Conservation (phyloP, 2,329 filamentous ascomycete species). For the Ilyonectria sp. region DNA sequence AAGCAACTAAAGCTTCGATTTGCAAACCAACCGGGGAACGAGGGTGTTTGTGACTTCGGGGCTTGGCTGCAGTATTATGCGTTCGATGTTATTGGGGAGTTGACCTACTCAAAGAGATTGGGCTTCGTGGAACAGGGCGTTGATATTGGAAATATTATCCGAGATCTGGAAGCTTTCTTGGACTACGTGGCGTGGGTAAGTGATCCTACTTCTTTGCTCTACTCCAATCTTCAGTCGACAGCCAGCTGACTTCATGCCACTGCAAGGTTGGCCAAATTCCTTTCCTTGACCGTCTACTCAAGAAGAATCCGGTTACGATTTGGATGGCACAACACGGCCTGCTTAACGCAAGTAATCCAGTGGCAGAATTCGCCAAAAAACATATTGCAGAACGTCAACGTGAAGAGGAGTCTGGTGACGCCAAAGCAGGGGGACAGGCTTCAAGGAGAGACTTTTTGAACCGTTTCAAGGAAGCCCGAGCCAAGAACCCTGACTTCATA, state of each 20-base stretch:
- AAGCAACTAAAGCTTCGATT: constrained; percentile 31
- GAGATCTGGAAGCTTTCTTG: constrained; percentile 74
- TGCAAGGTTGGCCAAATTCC: constrained; percentile 79
- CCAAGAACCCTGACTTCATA: constrained; percentile 79
- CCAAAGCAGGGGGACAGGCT: constrained; percentile 43
- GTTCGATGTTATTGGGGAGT: constrained; percentile 84
- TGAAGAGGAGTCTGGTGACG: constrained; percentile 50
- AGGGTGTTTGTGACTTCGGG: constrained; percentile 66
- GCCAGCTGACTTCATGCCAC: not conserved
- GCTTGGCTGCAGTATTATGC: constrained; percentile 56
- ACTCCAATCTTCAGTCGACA: not conserved
- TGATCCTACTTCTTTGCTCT: not conserved
- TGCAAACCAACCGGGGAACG: not conserved
- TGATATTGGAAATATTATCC: constrained; percentile 81
- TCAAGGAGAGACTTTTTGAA: constrained; percentile 70
- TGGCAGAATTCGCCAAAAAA: constrained; percentile 66
- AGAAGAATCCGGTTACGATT: not conserved
- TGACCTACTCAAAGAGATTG: constrained; percentile 81
- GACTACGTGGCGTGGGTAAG: constrained; percentile 77
- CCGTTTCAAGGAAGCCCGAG: constrained; percentile 78
- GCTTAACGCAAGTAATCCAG: constrained; percentile 73
- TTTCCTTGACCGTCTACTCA: constrained; percentile 71
- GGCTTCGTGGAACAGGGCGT: constrained; percentile 81
- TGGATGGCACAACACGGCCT: constrained; percentile 75
- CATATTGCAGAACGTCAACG: constrained; percentile 67